phyloP scores from a whole-genome alignment of 148 eudicot genomes.

The Nyssa sinensis region DNA sequence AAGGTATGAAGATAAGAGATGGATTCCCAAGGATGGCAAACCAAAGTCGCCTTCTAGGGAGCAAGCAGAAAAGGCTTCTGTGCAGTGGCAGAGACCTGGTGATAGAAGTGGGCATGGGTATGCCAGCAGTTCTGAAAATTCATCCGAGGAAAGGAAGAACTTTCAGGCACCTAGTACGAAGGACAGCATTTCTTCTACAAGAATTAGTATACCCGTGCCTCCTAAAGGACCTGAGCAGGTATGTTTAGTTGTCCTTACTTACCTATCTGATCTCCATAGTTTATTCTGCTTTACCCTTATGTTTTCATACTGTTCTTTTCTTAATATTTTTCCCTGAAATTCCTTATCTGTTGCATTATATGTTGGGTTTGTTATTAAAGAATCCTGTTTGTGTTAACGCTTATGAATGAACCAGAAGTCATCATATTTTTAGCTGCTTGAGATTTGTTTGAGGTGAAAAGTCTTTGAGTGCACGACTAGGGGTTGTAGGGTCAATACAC shows the following conservation, averaged over 20 bases:
- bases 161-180: slow-evolving; percentile 38
- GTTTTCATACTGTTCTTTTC: slow-evolving; percentile 11
- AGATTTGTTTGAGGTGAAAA: neutral
- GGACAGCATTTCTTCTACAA: slow-evolving; percentile 44
- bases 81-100: slow-evolving; percentile 55
- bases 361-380: neutral
- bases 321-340: slow-evolving; percentile 2
- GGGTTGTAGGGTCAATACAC: neutral
- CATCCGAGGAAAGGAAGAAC: slow-evolving; percentile 52
- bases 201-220: slow-evolving; percentile 73
- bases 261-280: neutral
- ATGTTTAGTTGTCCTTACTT: slow-evolving; percentile 20
- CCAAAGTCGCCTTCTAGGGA: slow-evolving; percentile 53
- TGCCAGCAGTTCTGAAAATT: slow-evolving; percentile 32
- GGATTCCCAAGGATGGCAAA: slow-evolving; percentile 66
- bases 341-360: neutral
- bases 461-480: neutral
- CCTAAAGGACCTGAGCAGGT: slow-evolving; percentile 76
- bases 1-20: slow-evolving; percentile 98
- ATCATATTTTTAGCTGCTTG: neutral
- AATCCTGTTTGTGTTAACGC: neutral
- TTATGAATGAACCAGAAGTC: neutral
- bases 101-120: slow-evolving; percentile 57
- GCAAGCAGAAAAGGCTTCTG: slow-evolving; percentile 53
- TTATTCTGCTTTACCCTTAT: neutral